phyloP scores from a whole-genome alignment of 176 grass and related monocot species.

The Musa beccarii region DNA sequence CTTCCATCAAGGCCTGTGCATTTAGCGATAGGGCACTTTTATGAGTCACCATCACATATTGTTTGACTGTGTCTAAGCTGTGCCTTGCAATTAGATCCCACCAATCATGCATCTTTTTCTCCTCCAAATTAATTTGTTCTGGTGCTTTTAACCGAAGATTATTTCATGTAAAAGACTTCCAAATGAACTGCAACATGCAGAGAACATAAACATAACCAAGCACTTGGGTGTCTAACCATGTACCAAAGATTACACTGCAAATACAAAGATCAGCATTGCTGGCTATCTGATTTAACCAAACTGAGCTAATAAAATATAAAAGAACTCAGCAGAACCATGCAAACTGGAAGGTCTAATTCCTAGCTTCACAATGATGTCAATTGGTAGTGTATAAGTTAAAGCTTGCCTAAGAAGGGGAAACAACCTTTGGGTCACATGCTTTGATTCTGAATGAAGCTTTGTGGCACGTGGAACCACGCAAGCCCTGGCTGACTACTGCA shows the following conservation, averaged over 20 bases:
- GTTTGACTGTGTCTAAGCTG: too few relatives aligned
- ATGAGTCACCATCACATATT: too few relatives aligned
- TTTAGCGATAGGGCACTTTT: too few relatives aligned
- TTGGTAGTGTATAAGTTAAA: neutral
- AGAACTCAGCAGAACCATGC: neutral
- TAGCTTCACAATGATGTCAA: neutral
- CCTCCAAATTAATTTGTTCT: too few relatives aligned
- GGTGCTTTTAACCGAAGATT: too few relatives aligned
- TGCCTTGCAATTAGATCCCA: too few relatives aligned
- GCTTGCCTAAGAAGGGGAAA: neutral
- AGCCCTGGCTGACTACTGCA: conserved; percentile 53
- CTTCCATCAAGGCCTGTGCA: too few relatives aligned
- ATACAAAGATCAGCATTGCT: neutral
- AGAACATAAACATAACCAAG: too few relatives aligned
- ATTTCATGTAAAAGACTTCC: too few relatives aligned
- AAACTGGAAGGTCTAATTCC: neutral
- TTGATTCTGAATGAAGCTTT: conserved; percentile 27
- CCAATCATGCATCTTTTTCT: too few relatives aligned
- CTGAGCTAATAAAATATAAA: neutral
- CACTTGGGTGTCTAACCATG: neutral
- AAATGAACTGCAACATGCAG: too few relatives aligned
- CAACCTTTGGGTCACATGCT: conserved; percentile 19
- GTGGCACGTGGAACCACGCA: conserved; percentile 47
- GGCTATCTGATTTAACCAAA: neutral
- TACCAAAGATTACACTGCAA: neutral